Base-by-base conservation (phyloP, 164 flowering plant genomes). In the Vitis rotundifolia region DNA sequence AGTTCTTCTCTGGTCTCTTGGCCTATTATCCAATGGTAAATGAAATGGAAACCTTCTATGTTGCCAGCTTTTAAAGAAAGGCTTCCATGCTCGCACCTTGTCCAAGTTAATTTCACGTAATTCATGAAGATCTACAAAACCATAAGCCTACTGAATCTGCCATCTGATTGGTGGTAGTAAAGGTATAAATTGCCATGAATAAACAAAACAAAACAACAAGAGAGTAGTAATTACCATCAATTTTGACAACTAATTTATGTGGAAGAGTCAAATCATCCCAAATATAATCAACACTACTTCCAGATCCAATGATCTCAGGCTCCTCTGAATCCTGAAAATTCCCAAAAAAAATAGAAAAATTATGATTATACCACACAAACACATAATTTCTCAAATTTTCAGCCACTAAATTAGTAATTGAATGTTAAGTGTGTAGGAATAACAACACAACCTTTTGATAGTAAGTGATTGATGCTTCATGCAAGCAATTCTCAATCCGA, bases 211-310 rank as follows among this genome's bases (percentile, higher is more conserved):
- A 58, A 64, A 22, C 37, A 68, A 62, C 9, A 59, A 26, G 14
- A 71, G 22, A 26, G 7, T 5, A 52, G 55, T 64, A 59, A 29
- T 29, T 80, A 89, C 99, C 90, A 75, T 79, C 77, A 68, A 93
- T 81, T 69, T 85, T 85, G 66, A 95, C 83, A 61, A 90, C 80
- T 59, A 95, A 85, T 75, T 82, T 89, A 83, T 86, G 99, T 54
- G 97, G 94, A 81, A 89, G 90, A 76, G 82, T 87, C 74, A 82
- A 73, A 84, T 95, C 93, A 78, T 89, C 97, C 98, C 99, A 95
- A 53, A 86, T 93, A 81, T 92, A 94, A 73, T 79, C 76, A 52
- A 72, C 77, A 68, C 75, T 78, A 66, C 69, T 73, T 65, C 82
- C 86, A 81, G 94, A 69, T 78, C 81, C 84, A 65, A 95, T 86